Conservation (phyloP, 306 rosid genomes). For the Psophocarpus tetragonolobus region DNA sequence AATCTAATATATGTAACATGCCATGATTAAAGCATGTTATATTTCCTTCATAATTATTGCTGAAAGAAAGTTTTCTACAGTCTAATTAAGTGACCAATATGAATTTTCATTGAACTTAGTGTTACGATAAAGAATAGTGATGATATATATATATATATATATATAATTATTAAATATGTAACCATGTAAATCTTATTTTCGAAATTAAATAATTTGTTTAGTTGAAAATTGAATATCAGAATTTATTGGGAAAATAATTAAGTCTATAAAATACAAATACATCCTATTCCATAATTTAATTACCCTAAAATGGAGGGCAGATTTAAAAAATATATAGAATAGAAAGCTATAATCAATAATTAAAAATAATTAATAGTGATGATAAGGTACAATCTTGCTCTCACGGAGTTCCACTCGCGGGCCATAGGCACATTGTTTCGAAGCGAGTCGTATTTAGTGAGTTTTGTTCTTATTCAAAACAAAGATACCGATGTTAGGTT, state of each 20-base stretch:
- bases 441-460: conserved; percentile 47
- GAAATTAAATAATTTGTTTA: not conserved
- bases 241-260: not conserved
- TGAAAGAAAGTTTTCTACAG: not conserved
- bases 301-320: not conserved
- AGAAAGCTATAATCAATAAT: not conserved
- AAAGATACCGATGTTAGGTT: conserved; percentile 64
- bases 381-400: not conserved
- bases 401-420: conserved; percentile 46
- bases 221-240: not conserved
- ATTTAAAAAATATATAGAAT: not conserved
- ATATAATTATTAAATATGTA: not conserved
- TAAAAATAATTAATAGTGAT: conserved; percentile 11
- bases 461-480: conserved; percentile 62
- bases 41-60: not conserved
- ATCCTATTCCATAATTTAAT: not conserved
- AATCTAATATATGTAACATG: not conserved
- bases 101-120: not conserved
- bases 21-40: conserved; percentile 22
- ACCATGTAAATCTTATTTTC: not conserved
- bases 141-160: not conserved
- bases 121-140: not conserved
- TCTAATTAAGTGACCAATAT: conserved; percentile 5
- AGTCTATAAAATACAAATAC: not conserved
- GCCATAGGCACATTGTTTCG: conserved; percentile 43